Base-by-base conservation (phyloP, 2,329 filamentous ascomycete species). In the Fonsecaea pedrosoi region DNA sequence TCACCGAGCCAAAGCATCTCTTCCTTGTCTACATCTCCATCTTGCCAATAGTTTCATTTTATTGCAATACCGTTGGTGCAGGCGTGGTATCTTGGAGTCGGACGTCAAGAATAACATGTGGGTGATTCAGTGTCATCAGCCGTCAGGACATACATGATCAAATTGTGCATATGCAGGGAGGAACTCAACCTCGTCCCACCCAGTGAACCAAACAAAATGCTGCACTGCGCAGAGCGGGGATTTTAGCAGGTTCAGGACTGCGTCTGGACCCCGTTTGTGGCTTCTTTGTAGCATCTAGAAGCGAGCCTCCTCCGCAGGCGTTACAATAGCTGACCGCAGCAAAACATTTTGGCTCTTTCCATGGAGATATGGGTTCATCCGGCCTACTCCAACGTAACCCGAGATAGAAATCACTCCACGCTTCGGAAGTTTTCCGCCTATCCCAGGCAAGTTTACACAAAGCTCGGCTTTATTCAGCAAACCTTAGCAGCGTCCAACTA, bases 391-490 rank as follows among this genome's bases (percentile, higher is more conserved):
- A 18, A 55, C 9, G 35, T 62, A 4, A 18, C 38, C 56, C 37
- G 42, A 40, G 9, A 21, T 10, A 42, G 48, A 54, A 18, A 42
- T n/a, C 6, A 21, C 55, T 3, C 32, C 58, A 34, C 32, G 13
- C n/a, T 54, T 34, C 61, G 61, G 61, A 64, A 54, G 35, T 10
- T 54, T 64, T 64, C 62, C 62, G 55, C 62, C 62, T 60, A 60
- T 60, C 42, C 55, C 15, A 38, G 30, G 12, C 13, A 13, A 42
- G 25, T 12, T 6, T 40, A 18, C 40, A 60, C n/a, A 3, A 34
- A 34, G 38, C n/a, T 18, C 18, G 45, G 45, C 15, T 37, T 60
- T 34, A 60, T 25, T 60, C 57, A 60, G 57, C 57, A 34, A 35
- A 45, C 57, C 38, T 60, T 60, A 60, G 30, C 25, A 60, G 30